Evolutionary conservation across 148 eudicot species (phyloP), one percentile per base, ranked within the genome.

Genomic region (Polygonum maritimum): DNA sequence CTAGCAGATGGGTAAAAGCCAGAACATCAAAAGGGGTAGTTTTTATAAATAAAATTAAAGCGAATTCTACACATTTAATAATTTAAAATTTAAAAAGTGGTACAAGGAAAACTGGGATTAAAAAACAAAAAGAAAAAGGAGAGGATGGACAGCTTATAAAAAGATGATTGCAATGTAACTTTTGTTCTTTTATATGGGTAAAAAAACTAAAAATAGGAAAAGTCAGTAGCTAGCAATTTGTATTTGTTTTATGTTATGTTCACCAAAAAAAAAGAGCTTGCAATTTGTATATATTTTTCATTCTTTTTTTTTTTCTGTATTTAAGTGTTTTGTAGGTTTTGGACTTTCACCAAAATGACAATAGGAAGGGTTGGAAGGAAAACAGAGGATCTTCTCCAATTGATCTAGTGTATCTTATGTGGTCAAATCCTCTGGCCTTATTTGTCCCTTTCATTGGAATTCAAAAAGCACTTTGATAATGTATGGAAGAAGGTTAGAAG

Each of bases 401-500:
- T 35, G 71, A 67, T 38, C 19, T 38, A 5, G 15, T 67, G 36
- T 60, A 60, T 60, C 26, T 60, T 13, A 60, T 60, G 69, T 60
- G 36, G 14, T 19, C 71, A 36, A 35, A 67, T 35, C 14, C 44
- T 67, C 41, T 67, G 71, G 40, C 3, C 71, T 67, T 38, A 67
- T 67, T 35, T 67, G 71, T 67, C 71, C 71, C 71, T 67, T 67
- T 67, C 44, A 38, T 36, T 16, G 44, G 44, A 31, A 62, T 12
- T 62, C 4, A 11, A 31, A 62, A 31, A 62, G 16, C 69, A 67
- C 10, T 13, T 5, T 65, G 0, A 65, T 65, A 33, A 22, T 21
- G 9, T 21, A 10, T 5, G 31, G 69, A 26, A 60, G 69, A 26
- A 10, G 38, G 15, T 26, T 60, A 60, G 5, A 60, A 60, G 31